Base-by-base conservation (phyloP, 257 asterid genomes). In the Solanum habrochaites region DNA sequence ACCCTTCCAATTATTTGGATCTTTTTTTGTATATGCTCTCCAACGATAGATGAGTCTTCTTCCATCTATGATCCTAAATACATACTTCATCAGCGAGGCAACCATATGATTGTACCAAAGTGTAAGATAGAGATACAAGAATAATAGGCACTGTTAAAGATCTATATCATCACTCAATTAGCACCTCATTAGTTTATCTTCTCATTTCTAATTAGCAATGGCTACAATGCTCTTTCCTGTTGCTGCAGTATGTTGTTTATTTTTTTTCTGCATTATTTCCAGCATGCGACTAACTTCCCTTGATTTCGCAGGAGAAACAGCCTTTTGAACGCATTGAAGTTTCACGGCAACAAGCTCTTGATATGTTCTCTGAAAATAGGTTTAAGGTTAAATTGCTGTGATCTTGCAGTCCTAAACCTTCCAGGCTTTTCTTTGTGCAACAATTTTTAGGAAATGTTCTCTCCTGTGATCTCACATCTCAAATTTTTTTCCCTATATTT, bases 311-410 rank as follows among this genome's bases (percentile, higher is more conserved):
- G 99, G 99, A 93, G 90, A 95, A 91, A 88, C 99, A 97, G 93
- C 94, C 98, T 70, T 97, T 97, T 87, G 97, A 95, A 87, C 98
- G 99, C 88, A 95, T 97, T 89, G 99, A 96, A 90, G 99, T 96
- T 82, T 91, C 98, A 84, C 93, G 95, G 91, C 92, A 89, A 14
- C 98, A 96, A 91, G 99, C 98, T 86, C 97, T 96, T 83, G 96
- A 97, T 87, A 92, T 97, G 40, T 97, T 97, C 88, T 92, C 99
- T 43, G 99, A 96, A 74, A 97, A 97, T 89, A 95, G 86, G 43
- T 97, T 96, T 91, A 96, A 97, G 98, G 99, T 94, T 62, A 74
- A 78, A 18, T n/a, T 77, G 29, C 77, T 32, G 82, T 71, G 13
- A 62, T 35, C 56, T 67, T 52, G 43, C 56, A 32, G 42, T 83